Evolutionary conservation across 768 basidiomycete genomes (phyloP).

Genomic region (Agrocybe chaxingu): DNA sequence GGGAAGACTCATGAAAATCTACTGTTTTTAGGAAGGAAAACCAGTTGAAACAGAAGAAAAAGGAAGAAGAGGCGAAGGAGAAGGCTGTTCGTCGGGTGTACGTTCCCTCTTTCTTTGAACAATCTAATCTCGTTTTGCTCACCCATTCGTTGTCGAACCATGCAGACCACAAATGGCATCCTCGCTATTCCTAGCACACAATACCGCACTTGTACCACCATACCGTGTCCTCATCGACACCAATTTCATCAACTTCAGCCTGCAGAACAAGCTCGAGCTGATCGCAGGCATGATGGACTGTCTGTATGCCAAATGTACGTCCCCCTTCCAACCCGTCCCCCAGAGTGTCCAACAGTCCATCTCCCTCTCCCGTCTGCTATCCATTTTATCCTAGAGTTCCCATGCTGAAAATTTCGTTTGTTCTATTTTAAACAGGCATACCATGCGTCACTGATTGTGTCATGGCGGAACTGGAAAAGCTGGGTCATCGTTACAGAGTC

Average conservation of each 20-base stretch:
- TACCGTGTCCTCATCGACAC: slow-evolving; percentile 98
- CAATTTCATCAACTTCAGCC: slow-evolving; percentile 98
- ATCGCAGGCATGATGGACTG: slow-evolving; percentile 99
- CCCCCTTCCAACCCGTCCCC: neutral
- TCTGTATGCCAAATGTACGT: slow-evolving; percentile 90
- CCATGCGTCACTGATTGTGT: slow-evolving; percentile 99
- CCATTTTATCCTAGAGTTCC: neutral
- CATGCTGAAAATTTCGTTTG: neutral
- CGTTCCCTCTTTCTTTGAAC: slow-evolving; percentile 19
- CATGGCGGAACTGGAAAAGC: slow-evolving; percentile 96
- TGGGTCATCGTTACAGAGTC: slow-evolving; percentile 92
- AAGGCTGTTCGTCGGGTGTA: slow-evolving; percentile 79
- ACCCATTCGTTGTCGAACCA: neutral
- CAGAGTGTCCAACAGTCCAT: neutral
- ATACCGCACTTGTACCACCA: slow-evolving; percentile 92
- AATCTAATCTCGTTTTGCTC: slow-evolving; percentile 14
- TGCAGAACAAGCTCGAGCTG: slow-evolving; percentile 97
- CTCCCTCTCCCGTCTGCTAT: neutral
- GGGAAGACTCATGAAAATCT: slow-evolving; percentile 4
- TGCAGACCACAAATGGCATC: slow-evolving; percentile 81
- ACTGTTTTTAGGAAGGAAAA: slow-evolving; percentile 76
- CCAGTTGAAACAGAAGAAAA: slow-evolving; percentile 84
- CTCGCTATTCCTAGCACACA: slow-evolving; percentile 92
- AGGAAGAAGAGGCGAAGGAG: slow-evolving; percentile 75
- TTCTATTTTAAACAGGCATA: slow-evolving; percentile 59